Base-by-base conservation (phyloP, 192 early-diverging fungal genomes). In the Coemansia sp. region DNA sequence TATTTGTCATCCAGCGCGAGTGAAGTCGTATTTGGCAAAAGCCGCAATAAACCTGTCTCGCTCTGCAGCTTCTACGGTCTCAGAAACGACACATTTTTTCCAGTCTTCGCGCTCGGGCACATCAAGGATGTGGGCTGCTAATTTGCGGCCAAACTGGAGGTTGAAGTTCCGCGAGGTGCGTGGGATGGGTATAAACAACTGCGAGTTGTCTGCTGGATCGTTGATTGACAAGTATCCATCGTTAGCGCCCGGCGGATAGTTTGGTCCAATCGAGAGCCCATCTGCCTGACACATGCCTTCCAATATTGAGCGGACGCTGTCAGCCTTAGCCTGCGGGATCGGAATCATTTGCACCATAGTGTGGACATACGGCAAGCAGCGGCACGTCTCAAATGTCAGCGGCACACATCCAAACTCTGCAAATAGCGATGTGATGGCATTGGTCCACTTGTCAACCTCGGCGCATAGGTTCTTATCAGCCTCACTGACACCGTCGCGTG, bases 361-460 rank as follows among this genome's bases (percentile, higher is more conserved):
- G 67, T 77, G 79, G 6, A 71, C 79, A 29, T 77, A 65, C 6
- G 70, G 75, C 64, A 74, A 14, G 40, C 81, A 88, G 36, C 84
- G 81, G 61, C 87, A 92, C 33, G 93, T 78, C 73, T 96, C 93
- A 73, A 88, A 94, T 19, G 81, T 75, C 27, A 96, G 89, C 79
- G 92, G 85, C 16, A 85, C 87, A 33, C 88, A 85, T 16, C 82
- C 88, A 66, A 84, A 84, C 31, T 86, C 77, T 17, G 82, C 78
- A 75, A 76, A 92, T 50, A 90, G 40, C 21, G 62, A 69, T 2
- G 75, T 31, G 0, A 75, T 35, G 14, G 72, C 76, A 2, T 17
- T 64, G 42, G 53, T 72, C 85, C 56, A 92, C 51, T 14, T 80
- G 78, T 50, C 70, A 69, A 68, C 88, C 87, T 77, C 86, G 84